Conservation (phyloP, 108 stramenopile genomes). For the Skeletonema costatum region DNA sequence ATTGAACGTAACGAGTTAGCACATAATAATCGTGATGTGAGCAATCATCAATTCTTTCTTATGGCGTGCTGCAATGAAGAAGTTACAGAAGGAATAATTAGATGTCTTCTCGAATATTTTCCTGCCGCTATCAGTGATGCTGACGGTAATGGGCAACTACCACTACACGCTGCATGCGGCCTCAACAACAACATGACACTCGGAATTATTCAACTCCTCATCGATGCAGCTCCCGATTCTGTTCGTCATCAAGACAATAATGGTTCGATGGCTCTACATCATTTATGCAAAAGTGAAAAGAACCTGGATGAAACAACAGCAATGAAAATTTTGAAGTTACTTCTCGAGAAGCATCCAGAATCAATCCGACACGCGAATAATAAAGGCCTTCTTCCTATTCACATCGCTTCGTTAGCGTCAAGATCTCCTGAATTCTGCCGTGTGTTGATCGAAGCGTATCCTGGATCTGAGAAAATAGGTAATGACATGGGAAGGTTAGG, state of each 20-base stretch:
- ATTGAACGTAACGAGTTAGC: background rate
- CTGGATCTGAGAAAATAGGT: conserved; percentile 1
- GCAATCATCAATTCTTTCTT: background rate
- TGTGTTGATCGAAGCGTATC: background rate
- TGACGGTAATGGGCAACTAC: background rate
- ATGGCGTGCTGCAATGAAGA: background rate
- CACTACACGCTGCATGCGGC: conserved; percentile 1
- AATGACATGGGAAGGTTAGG: background rate
- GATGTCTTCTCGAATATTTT: conserved; percentile 9
- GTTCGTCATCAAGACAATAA: background rate
- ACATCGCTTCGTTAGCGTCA: background rate
- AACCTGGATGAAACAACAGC: background rate
- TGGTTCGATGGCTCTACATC: background rate
- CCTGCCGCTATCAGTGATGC: background rate
- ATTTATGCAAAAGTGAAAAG: background rate
- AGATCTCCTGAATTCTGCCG: background rate
- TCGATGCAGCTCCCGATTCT: conserved; percentile 7
- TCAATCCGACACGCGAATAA: background rate
- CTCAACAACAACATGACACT: background rate
- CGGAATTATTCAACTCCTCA: background rate
- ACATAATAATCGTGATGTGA: background rate
- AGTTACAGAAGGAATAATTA: background rate
- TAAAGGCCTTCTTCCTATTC: background rate
- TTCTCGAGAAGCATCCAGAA: background rate
- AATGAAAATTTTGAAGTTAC: background rate